These are phyloP conservation scores for Cordyceps fumosorosea DNA, from an alignment of 2,329 filamentous ascomycete genomes.

Conservation along the genomic window DNA sequence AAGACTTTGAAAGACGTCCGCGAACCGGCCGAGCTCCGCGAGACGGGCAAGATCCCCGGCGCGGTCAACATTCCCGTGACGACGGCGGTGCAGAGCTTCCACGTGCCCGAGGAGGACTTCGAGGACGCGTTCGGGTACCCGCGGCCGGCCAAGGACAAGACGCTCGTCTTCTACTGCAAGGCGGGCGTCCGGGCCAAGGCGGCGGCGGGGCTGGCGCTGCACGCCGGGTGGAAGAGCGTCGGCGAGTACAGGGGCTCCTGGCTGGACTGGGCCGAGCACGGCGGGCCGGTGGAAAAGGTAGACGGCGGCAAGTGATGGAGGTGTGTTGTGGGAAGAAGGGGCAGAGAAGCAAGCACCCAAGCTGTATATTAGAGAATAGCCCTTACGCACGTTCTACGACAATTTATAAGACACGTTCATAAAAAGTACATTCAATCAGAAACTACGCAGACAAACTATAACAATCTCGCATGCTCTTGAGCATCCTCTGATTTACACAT, in stretches of 20 bases:
- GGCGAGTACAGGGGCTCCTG: conserved; percentile 71
- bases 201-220: conserved; percentile 68
- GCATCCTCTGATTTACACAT: not conserved
- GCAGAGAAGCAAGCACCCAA: not conserved
- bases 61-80: conserved; percentile 78
- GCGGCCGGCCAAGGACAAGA: conserved; percentile 50
- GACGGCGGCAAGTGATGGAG: not conserved
- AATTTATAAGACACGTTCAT: not conserved
- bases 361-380: not conserved
- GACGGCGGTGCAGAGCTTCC: conserved; percentile 70
- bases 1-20: conserved; percentile 56
- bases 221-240: conserved; percentile 67
- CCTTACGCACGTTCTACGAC: not conserved
- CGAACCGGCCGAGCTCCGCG: conserved; percentile 60
- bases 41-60: conserved; percentile 67
- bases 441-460: not conserved
- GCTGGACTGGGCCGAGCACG: conserved; percentile 73
- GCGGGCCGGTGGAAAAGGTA: conserved; percentile 47
- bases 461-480: not conserved
- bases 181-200: conserved; percentile 76
- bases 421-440: not conserved
- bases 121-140: conserved; percentile 72
- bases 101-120: conserved; percentile 72
- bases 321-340: no score
- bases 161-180: conserved; percentile 87